These are phyloP conservation scores for Acanthamoeba sp. DNA, from an alignment of 208 protist genomes.

Conservation along the genomic window DNA sequence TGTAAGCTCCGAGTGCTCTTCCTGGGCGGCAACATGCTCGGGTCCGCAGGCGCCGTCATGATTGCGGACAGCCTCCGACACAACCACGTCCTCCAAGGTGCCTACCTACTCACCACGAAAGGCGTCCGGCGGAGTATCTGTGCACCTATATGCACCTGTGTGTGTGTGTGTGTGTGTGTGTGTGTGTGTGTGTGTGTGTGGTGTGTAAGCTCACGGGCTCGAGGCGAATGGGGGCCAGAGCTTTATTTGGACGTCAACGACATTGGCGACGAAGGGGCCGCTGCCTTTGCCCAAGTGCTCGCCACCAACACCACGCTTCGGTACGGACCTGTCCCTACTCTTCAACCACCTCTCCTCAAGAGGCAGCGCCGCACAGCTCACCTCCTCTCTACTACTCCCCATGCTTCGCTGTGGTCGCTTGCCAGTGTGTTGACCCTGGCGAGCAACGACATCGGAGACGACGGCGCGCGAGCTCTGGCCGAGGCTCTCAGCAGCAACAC, in stretches of 20 bases:
- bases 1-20: conserved; percentile 3
- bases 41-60: neutral
- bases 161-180: too few species aligned
- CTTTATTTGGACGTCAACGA: conserved; percentile 53
- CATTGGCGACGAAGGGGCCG: conserved; percentile 5
- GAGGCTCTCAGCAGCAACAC: neutral
- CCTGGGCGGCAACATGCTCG: conserved; percentile 1
- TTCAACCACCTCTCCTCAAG: too few species aligned
- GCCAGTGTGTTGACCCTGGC: conserved; percentile 6
- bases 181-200: too few species aligned
- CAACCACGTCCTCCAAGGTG: neutral
- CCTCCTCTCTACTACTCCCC: neutral
- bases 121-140: too few species aligned
- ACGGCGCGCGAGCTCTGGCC: conserved; percentile 1
- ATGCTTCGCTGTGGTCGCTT: too few species aligned
- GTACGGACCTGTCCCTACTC: neutral
- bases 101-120: too few species aligned
- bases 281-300: conserved; percentile 3
- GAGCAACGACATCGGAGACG: conserved; percentile 60
- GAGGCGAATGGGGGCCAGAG: neutral
- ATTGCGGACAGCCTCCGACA: neutral
- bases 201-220: neutral
- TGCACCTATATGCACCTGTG: too few species aligned
- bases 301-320: neutral
- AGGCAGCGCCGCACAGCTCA: neutral